Conservation (phyloP, 2,329 filamentous ascomycete species). For the Huntiella omanensis region DNA sequence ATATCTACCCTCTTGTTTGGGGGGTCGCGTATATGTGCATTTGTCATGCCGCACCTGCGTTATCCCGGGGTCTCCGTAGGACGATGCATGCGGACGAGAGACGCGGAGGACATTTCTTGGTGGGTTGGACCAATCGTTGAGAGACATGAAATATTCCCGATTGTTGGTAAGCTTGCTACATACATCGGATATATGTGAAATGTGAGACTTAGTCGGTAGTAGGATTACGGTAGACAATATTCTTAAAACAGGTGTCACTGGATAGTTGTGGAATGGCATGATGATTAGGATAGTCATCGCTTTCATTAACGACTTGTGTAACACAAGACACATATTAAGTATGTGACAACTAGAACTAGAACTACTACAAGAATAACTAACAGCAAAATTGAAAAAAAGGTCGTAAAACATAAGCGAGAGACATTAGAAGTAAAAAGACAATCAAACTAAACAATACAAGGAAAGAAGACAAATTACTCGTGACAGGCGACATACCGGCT, state of each 20-base stretch:
- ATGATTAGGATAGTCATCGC: background rate
- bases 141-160: background rate
- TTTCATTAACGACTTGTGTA: background rate
- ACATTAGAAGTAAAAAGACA: no score
- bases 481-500: background rate
- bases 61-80: background rate
- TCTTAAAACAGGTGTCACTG: background rate
- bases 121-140: background rate
- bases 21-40: no score
- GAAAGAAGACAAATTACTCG: background rate
- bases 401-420: background rate
- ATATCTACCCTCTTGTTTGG: no score
- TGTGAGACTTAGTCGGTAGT: no score
- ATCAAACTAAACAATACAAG: constrained; percentile 1
- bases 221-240: no score
- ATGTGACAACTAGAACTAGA: background rate
- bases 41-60: no score
- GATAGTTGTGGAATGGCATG: background rate
- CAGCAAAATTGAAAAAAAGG: background rate
- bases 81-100: background rate
- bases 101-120: background rate
- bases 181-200: no score
- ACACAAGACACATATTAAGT: background rate
- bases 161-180: no score
- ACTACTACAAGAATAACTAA: background rate